phyloP scores from a whole-genome alignment of 2,329 filamentous ascomycete genomes.

The Juglanconis sp. region DNA sequence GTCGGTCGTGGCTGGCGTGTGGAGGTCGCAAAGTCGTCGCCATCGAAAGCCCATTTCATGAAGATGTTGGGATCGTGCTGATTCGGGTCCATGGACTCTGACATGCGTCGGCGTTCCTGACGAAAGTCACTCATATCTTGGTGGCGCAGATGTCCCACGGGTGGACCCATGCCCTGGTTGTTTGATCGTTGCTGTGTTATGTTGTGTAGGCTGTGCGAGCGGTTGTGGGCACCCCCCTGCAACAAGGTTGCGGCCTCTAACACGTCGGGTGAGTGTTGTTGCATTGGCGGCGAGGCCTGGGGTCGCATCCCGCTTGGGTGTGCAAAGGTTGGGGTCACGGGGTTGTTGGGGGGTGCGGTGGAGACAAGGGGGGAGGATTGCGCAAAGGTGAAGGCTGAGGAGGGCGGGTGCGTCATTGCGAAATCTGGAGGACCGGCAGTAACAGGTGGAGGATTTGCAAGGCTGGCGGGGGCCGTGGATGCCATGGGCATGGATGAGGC shows the following conservation, averaged over 20 bases:
- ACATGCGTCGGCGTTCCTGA: constrained; percentile 34
- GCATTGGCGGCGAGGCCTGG: constrained; percentile 27
- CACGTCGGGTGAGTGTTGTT: constrained; percentile 49
- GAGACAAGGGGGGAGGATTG: background rate
- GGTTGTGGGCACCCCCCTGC: constrained; percentile 38
- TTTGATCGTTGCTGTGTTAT: constrained; percentile 3
- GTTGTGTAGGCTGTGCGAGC: constrained; percentile 24
- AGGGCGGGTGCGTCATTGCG: no score
- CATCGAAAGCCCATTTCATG: background rate
- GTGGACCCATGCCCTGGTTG: constrained; percentile 23
- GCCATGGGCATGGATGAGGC: background rate
- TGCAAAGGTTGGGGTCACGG: constrained; percentile 24
- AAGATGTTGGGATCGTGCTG: constrained; percentile 25
- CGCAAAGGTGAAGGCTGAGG: no score
- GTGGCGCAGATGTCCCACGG: constrained; percentile 40
- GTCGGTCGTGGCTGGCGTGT: constrained; percentile 28
- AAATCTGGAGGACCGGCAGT: no score
- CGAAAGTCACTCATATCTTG: constrained; percentile 41
- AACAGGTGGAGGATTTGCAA: no score
- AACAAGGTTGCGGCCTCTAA: constrained; percentile 54
- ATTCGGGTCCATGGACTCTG: constrained; percentile 23
- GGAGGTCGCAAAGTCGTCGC: constrained; percentile 32
- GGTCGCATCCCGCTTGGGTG: constrained; percentile 23
- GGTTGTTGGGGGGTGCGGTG: constrained; percentile 8
- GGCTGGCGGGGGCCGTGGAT: background rate